These are phyloP conservation scores for Rheum nobile DNA, from an alignment of 148 eudicot species.

Conservation along the genomic window DNA sequence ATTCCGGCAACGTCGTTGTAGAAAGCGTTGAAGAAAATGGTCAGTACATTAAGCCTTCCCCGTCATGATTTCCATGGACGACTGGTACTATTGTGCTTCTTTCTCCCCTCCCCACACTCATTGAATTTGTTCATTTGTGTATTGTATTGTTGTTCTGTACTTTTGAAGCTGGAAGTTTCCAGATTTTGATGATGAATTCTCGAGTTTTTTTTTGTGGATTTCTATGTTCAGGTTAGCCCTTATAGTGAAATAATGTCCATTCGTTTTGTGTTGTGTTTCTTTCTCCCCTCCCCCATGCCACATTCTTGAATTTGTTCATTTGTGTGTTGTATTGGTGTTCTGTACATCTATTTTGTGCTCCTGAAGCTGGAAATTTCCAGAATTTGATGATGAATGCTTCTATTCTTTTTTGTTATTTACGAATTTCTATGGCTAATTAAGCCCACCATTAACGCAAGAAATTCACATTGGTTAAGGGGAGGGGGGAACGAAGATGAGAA, in stretches of 20 bases:
- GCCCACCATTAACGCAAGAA: not conserved
- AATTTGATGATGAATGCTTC: not conserved
- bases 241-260: too few species aligned
- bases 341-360: not conserved
- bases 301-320: not conserved
- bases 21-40: too few species aligned
- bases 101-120: not conserved
- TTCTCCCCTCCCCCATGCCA: not conserved
- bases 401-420: not conserved
- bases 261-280: too few species aligned
- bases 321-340: not conserved
- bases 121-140: not conserved
- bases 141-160: not conserved
- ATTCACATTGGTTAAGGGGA: not conserved
- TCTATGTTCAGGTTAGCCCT: too few species aligned
- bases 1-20: too few species aligned
- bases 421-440: not conserved
- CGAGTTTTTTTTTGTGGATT: not conserved
- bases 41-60: too few species aligned
- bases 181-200: too few species aligned
- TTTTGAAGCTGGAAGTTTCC: too few species aligned
- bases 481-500: not conserved
- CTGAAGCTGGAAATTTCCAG: not conserved
- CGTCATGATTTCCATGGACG: constrained; percentile 21
- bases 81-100: not conserved